Evolutionary conservation across 192 early-diverging fungal genomes (phyloP).

Genomic region (Spizellomyces punctatus): DNA sequence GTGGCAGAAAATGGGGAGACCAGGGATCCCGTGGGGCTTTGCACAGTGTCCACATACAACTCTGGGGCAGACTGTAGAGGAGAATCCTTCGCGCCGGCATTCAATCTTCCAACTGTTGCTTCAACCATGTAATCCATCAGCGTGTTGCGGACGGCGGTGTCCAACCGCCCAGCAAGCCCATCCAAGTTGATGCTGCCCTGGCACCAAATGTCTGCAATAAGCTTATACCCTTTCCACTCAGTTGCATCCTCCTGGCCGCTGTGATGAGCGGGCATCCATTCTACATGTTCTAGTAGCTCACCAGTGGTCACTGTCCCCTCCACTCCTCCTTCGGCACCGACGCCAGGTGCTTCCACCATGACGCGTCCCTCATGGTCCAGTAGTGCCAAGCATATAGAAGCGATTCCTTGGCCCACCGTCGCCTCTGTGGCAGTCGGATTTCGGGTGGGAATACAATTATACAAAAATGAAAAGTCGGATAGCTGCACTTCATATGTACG

Average conservation of each 20-base stretch:
- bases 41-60: background rate
- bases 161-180: conserved; percentile 25
- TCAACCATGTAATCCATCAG: conserved; percentile 46
- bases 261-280: background rate
- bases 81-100: background rate
- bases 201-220: conserved; percentile 48
- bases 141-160: conserved; percentile 33
- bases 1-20: background rate
- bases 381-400: conserved; percentile 37
- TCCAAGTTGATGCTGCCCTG: conserved; percentile 43
- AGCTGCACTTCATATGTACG: conserved; percentile 37
- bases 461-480: conserved; percentile 51
- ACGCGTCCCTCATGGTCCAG: conserved; percentile 36
- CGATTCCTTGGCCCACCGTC: conserved; percentile 48
- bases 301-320: background rate
- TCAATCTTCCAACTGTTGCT: conserved; percentile 18
- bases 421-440: conserved; percentile 35
- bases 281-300: background rate
- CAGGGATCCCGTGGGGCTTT: background rate
- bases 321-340: background rate
- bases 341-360: conserved; percentile 31
- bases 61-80: background rate
- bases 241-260: background rate
- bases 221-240: conserved; percentile 29
- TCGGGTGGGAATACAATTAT: conserved; percentile 44